Conservation (phyloP, 192 early-diverging fungal genomes). For the Entrophospora sp. region DNA sequence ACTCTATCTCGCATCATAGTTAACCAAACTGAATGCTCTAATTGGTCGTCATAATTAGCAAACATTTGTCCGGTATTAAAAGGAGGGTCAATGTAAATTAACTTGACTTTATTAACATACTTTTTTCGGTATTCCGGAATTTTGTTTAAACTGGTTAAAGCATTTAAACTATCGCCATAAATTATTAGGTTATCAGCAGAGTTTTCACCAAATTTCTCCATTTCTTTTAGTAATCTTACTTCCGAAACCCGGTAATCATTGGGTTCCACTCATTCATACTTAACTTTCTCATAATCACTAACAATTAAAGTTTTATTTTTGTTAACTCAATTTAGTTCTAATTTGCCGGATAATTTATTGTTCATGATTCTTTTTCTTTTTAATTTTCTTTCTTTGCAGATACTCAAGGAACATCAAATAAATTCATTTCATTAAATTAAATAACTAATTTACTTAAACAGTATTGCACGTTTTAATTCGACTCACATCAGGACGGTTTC, state of each 20-base stretch:
- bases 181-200: background rate
- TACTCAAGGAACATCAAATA: no score
- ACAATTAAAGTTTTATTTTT: slow-evolving; percentile 9
- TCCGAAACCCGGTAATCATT: slow-evolving; percentile 2
- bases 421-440: no score
- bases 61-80: slow-evolving; percentile 7
- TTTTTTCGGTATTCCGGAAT: background rate
- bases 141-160: background rate
- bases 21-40: background rate
- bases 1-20: background rate
- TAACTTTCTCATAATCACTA: background rate
- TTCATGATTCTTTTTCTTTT: background rate
- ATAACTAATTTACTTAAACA: no score
- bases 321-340: slow-evolving; percentile 9
- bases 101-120: slow-evolving; percentile 12
- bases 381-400: no score
- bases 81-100: slow-evolving; percentile 4
- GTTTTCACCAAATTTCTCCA: background rate
- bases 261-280: slow-evolving; percentile 4
- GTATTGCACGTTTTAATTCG: no score
- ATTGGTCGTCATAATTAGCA: slow-evolving; percentile 7
- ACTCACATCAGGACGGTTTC: no score
- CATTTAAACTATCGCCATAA: slow-evolving; percentile 1
- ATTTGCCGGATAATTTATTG: background rate
- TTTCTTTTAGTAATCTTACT: slow-evolving; percentile 1